Base-by-base conservation (phyloP, 2,329 filamentous ascomycete species). In the Cladosporium colombiae region DNA sequence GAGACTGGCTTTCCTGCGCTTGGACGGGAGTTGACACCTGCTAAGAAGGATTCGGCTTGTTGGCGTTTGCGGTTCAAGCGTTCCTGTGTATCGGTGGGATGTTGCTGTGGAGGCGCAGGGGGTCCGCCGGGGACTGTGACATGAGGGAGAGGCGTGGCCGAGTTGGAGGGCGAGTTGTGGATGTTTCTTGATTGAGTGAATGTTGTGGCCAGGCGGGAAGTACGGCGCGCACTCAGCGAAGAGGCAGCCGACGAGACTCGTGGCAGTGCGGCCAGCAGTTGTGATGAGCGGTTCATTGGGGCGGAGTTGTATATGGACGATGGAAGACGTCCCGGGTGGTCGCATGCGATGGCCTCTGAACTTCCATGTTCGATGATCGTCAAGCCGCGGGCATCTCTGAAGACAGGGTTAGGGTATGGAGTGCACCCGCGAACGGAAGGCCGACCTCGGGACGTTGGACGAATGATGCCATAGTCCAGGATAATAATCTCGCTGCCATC, bases 101-200 rank as follows among this genome's bases (percentile, higher is more conserved):
- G 71, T 5, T 84, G 81, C 58, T 81, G 78, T 18, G 87, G 87
- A 23, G 85, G 81, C 69, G 82, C 82, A 3, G 87, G 87, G 44
- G 87, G 87, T 62, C 86, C 86, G 4, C 86, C 86, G 58, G 85
- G 81, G 13, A 86, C 82, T 13, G 84, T 87, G 63, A 86, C 81
- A 68, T 81, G 80, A 7, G 85, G 82, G 65, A 88, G 80, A 16
- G 86, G 85, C 58, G 84, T 83, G 10, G 86, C 86, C 62, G 78
- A 75, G 66, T 79, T 81, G 35, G 76, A 65, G 2, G 76, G 40
- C 18, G 80, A 79, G 14, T 77, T 80, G 73, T 82, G 80, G 35
- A 83, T 75, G 67, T 76, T 79, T 71, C 76, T 78, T 66, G 69
- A 74, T 6, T 53, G 33, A 13, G 29, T 29, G 52, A n/a, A 56